A percentile compares a stretch with the other conserved stretches of the same genome.
phyloP scores from a whole-genome alignment of 371 early-diverging fungal species.

The Umbelopsis sp. region DNA sequence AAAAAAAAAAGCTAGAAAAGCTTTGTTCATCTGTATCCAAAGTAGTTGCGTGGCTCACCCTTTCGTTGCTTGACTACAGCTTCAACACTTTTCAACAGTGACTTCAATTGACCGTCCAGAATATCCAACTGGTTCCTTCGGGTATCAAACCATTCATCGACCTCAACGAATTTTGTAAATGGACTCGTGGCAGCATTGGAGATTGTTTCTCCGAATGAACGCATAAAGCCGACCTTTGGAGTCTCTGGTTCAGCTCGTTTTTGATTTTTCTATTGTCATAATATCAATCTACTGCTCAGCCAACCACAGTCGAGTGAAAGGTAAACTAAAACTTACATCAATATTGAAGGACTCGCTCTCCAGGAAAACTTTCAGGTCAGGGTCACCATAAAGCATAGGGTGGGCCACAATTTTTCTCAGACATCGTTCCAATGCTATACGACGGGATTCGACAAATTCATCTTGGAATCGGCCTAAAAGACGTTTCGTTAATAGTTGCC shows the following conservation, averaged over 20 bases:
- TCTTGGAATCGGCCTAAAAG: slow-evolving; percentile 87
- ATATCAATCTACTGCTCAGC: too few species aligned
- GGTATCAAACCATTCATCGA: slow-evolving; percentile 79
- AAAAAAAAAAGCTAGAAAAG: too few species aligned
- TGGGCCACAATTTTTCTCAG: slow-evolving; percentile 82
- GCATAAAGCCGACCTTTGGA: slow-evolving; percentile 42
- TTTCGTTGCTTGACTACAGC: slow-evolving; percentile 80
- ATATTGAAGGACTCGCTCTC: slow-evolving; percentile 85
- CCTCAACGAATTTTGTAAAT: slow-evolving; percentile 49
- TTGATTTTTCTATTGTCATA: slow-evolving; percentile 38
- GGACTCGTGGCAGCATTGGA: slow-evolving; percentile 50
- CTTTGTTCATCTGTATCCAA: too few species aligned
- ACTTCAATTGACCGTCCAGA: slow-evolving; percentile 84
- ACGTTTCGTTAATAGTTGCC: too few species aligned
- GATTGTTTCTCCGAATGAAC: slow-evolving; percentile 53
- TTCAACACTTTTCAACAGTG: slow-evolving; percentile 82
- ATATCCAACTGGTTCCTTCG: slow-evolving; percentile 79
- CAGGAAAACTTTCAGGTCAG: slow-evolving; percentile 84
- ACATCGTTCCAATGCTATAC: slow-evolving; percentile 84
- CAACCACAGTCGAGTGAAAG: too few species aligned
- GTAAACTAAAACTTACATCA: slow-evolving; percentile 45
- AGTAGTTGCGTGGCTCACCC: slow-evolving; percentile 36
- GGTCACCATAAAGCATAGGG: slow-evolving; percentile 83
- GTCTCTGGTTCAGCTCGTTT: slow-evolving; percentile 52
- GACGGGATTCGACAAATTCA: slow-evolving; percentile 91